Percentiles rank a stretch among this genome's conserved stretches.
These are phyloP conservation scores for Fragilaria crotonensis DNA, from an alignment of 108 stramenopile genomes.

Conservation along the genomic window DNA sequence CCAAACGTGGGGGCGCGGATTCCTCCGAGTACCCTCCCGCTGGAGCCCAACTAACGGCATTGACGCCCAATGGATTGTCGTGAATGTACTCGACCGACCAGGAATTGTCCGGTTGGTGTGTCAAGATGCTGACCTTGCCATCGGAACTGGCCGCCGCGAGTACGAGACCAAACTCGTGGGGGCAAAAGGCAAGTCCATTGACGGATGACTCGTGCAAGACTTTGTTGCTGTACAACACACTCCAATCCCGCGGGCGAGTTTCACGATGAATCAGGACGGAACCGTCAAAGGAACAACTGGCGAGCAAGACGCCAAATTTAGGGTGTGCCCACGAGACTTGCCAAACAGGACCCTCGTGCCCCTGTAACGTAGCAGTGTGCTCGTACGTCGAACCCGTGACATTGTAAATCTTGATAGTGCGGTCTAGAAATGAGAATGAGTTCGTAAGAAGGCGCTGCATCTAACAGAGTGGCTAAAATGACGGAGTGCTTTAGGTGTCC, in stretches of 20 bases:
- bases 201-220: constrained; percentile 64
- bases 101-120: constrained; percentile 48
- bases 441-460: background rate
- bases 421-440: constrained; percentile 36
- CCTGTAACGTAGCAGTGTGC: constrained; percentile 70
- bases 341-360: constrained; percentile 93
- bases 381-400: constrained; percentile 74
- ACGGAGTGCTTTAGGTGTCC: background rate
- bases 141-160: constrained; percentile 68
- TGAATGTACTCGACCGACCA: constrained; percentile 74
- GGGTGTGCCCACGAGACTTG: constrained; percentile 94
- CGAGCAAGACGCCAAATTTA: constrained; percentile 86
- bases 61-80: constrained; percentile 80
- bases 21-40: constrained; percentile 36
- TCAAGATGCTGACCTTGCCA: constrained; percentile 77
- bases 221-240: constrained; percentile 54
- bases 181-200: constrained; percentile 80
- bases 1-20: constrained; percentile 55
- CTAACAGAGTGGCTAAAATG: background rate
- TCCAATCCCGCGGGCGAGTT: constrained; percentile 74
- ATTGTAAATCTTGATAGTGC: constrained; percentile 91
- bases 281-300: constrained; percentile 87
- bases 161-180: constrained; percentile 81
- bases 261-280: constrained; percentile 85
- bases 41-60: constrained; percentile 89